These are phyloP conservation scores for Chrysoporthe puriensis DNA, from an alignment of 2,329 filamentous ascomycete genomes.

Conservation along the genomic window DNA sequence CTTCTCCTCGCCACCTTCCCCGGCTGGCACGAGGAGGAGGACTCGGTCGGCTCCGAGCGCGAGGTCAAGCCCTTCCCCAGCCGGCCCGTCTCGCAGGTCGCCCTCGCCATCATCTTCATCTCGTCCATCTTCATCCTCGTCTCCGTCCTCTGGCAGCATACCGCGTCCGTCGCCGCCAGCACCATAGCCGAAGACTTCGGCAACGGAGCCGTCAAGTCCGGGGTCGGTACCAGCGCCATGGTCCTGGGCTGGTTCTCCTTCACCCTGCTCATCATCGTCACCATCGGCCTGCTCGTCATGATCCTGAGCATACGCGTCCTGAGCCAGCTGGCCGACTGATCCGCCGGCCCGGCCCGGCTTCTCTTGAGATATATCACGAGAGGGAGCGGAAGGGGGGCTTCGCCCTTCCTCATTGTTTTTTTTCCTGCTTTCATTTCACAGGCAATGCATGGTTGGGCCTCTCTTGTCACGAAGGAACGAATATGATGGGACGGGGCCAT, in stretches of 20 bases:
- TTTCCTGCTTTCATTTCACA: too few relatives aligned
- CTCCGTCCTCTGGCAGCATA: slow-evolving; percentile 88
- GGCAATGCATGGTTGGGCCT: too few relatives aligned
- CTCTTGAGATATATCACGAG: too few relatives aligned
- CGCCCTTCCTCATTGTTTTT: too few relatives aligned
- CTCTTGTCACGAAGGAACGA: too few relatives aligned
- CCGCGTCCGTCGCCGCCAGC: slow-evolving; percentile 91
- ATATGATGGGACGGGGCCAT: too few relatives aligned
- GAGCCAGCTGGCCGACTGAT: slow-evolving; percentile 56
- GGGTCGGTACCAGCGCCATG: slow-evolving; percentile 94
- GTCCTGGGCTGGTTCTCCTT: slow-evolving; percentile 98
- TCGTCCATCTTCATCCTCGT: slow-evolving; percentile 72
- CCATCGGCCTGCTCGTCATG: slow-evolving; percentile 93
- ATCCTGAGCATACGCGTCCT: slow-evolving; percentile 89
- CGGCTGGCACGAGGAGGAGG: slow-evolving; percentile 92
- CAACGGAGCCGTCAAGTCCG: slow-evolving; percentile 84
- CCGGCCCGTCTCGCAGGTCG: slow-evolving; percentile 87
- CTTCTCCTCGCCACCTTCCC: slow-evolving; percentile 95
- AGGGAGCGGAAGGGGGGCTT: too few relatives aligned
- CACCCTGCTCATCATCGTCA: slow-evolving; percentile 89
- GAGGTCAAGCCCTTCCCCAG: slow-evolving; percentile 95
- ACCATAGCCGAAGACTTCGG: slow-evolving; percentile 92
- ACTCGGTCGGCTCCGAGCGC: slow-evolving; percentile 78
- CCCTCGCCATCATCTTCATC: slow-evolving; percentile 88
- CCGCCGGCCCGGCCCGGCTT: neutral